Conservation (phyloP, 2,329 filamentous ascomycete species). For the Penicillium corylophilum region DNA sequence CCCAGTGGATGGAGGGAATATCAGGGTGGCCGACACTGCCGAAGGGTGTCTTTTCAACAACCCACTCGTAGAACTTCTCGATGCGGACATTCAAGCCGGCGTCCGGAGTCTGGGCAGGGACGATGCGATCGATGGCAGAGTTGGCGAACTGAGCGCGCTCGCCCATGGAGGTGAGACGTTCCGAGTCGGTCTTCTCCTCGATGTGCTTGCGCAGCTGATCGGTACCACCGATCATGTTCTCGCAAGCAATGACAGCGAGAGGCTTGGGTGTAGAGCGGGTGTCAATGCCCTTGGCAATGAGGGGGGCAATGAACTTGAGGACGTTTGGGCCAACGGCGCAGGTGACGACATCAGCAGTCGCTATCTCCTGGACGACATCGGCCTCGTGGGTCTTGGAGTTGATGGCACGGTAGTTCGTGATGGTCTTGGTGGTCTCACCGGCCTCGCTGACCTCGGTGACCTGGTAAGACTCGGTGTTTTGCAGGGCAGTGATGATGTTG, state of each 20-base stretch:
- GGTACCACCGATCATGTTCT: slow-evolving; percentile 95
- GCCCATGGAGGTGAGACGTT: slow-evolving; percentile 66
- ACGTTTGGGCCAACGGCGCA: slow-evolving; percentile 97
- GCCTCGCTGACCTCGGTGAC: slow-evolving; percentile 90
- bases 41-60: slow-evolving; percentile 86
- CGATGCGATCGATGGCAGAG: slow-evolving; percentile 97
- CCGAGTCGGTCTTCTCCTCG: slow-evolving; percentile 69
- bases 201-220: slow-evolving; percentile 82
- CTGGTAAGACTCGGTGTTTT: slow-evolving; percentile 73
- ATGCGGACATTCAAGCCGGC: slow-evolving; percentile 88
- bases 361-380: slow-evolving; percentile 80
- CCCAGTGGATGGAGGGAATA: slow-evolving; percentile 90
- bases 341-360: slow-evolving; percentile 84
- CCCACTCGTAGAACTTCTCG: slow-evolving; percentile 99
- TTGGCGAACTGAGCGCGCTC: slow-evolving; percentile 88
- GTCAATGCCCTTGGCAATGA: slow-evolving; percentile 92
- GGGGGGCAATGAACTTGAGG: slow-evolving; percentile 91
- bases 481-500: slow-evolving; percentile 73
- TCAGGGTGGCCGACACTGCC: slow-evolving; percentile 65
- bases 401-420: slow-evolving; percentile 95
- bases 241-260: slow-evolving; percentile 90
- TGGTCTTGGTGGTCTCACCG: slow-evolving; percentile 75
- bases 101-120: slow-evolving; percentile 79
- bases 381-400: slow-evolving; percentile 86
- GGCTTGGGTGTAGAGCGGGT: slow-evolving; percentile 66